Evolutionary conservation across 2,329 filamentous ascomycete genomes (phyloP).

Genomic region (Trichoderma arundinaceum): DNA sequence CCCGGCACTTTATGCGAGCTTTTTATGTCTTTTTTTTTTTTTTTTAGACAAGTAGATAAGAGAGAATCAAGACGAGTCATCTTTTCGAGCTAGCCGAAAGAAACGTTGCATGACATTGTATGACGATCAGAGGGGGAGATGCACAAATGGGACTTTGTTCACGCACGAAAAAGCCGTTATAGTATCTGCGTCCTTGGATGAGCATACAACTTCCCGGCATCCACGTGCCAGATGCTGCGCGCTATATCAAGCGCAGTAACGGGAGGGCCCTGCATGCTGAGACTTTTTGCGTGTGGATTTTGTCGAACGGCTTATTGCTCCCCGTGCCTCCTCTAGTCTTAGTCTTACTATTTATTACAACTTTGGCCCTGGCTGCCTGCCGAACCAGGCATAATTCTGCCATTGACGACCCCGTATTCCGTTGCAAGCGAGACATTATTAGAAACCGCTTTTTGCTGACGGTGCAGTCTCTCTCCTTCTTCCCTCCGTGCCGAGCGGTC

Average conservation of each 20-base stretch:
- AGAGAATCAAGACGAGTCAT: background rate
- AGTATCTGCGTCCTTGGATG: too few relatives aligned
- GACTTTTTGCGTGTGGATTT: too few relatives aligned
- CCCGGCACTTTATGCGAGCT: slow-evolving; percentile 3
- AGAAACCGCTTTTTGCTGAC: background rate
- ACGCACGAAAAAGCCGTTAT: too few relatives aligned
- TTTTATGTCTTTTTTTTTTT: background rate
- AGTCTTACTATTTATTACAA: too few relatives aligned
- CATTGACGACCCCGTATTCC: background rate
- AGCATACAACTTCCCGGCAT: too few relatives aligned
- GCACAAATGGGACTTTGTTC: background rate
- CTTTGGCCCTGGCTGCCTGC: background rate
- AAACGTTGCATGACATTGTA: background rate
- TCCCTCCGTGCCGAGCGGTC: background rate
- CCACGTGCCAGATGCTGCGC: too few relatives aligned
- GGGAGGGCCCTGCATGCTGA: too few relatives aligned
- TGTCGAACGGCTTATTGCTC: too few relatives aligned
- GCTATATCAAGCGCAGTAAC: too few relatives aligned
- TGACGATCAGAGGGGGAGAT: background rate
- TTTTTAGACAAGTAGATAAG: slow-evolving; percentile 2
- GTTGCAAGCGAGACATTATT: background rate
- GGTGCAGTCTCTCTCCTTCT: background rate
- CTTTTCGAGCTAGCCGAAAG: background rate
- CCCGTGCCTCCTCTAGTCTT: too few relatives aligned
- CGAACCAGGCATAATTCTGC: background rate